Conservation (phyloP, 1,284 basidiomycete species). For the Sanghuangporus baumii region DNA sequence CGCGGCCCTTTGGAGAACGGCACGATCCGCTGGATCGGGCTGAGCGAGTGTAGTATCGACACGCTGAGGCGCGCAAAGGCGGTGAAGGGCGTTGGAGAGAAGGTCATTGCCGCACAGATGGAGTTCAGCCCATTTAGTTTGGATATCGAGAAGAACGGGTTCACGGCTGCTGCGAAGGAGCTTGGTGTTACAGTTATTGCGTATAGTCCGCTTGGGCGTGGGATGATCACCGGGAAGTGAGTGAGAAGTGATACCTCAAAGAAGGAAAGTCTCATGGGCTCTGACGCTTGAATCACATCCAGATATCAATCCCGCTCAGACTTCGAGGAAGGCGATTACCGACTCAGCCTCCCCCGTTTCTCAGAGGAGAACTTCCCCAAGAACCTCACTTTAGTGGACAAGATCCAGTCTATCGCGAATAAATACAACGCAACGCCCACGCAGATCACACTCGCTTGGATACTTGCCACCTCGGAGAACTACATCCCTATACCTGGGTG, state of each 20-base stretch:
- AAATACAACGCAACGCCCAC: conserved; percentile 28
- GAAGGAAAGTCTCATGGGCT: neutral
- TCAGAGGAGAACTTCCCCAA: conserved; percentile 33
- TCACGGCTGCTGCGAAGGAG: conserved; percentile 27
- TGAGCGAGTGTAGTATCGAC: conserved; percentile 32
- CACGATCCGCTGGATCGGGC: conserved; percentile 29
- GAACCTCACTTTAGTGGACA: conserved; percentile 33
- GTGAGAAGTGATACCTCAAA: neutral
- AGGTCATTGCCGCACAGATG: conserved; percentile 4
- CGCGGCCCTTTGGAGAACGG: conserved; percentile 28
- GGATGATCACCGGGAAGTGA: conserved; percentile 33
- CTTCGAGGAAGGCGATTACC: conserved; percentile 31
- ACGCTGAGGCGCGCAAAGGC: conserved; percentile 32
- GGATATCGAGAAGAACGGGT: conserved; percentile 25
- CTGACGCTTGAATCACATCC: neutral
- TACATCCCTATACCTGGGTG: conserved; percentile 17
- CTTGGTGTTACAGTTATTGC: conserved; percentile 34
- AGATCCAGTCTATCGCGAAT: conserved; percentile 25
- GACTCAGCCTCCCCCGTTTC: conserved; percentile 28
- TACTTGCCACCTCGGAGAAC: conserved; percentile 20
- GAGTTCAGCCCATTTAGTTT: conserved; percentile 1
- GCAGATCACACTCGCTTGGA: conserved; percentile 38
- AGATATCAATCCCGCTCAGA: conserved; percentile 27
- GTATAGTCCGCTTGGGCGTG: conserved; percentile 34
- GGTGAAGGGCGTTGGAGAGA: conserved; percentile 18